A percentile compares a stretch with the other conserved stretches of the same genome.
These are phyloP conservation scores for Plantago ovata DNA, from an alignment of 257 asterid species.

Conservation along the genomic window DNA sequence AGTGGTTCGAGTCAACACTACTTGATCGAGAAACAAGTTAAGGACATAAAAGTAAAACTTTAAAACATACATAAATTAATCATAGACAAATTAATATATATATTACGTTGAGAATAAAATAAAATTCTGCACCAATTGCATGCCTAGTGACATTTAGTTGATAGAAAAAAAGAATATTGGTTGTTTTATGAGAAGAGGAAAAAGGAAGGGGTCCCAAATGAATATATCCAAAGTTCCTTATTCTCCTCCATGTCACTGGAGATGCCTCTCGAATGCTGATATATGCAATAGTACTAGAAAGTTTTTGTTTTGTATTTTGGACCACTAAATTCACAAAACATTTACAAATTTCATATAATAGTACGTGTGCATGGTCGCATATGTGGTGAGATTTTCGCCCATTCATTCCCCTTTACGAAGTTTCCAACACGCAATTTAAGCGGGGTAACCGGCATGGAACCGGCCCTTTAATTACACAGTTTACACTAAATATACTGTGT, in stretches of 20 bases:
- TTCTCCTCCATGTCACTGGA: constrained; percentile 34
- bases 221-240: constrained; percentile 33
- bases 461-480: too few species aligned
- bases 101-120: not conserved
- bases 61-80: not conserved
- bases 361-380: not conserved
- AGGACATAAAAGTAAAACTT: not conserved
- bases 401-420: too few species aligned
- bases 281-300: too few species aligned
- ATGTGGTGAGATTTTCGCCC: too few species aligned
- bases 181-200: not conserved
- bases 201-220: constrained; percentile 36
- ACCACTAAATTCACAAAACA: not conserved
- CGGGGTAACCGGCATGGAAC: too few species aligned
- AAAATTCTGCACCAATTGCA: too few species aligned
- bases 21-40: not conserved
- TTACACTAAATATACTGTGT: too few species aligned
- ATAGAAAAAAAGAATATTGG: not conserved
- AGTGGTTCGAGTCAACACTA: too few species aligned
- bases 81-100: too few species aligned
- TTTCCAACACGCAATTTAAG: too few species aligned
- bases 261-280: constrained; percentile 28
- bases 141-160: not conserved
- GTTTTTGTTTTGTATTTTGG: constrained; percentile 11
- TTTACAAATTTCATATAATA: too few species aligned